These are phyloP conservation scores for Wickerhamiella allomyrinae DNA, from an alignment of 805 yeast genomes.

Conservation along the genomic window DNA sequence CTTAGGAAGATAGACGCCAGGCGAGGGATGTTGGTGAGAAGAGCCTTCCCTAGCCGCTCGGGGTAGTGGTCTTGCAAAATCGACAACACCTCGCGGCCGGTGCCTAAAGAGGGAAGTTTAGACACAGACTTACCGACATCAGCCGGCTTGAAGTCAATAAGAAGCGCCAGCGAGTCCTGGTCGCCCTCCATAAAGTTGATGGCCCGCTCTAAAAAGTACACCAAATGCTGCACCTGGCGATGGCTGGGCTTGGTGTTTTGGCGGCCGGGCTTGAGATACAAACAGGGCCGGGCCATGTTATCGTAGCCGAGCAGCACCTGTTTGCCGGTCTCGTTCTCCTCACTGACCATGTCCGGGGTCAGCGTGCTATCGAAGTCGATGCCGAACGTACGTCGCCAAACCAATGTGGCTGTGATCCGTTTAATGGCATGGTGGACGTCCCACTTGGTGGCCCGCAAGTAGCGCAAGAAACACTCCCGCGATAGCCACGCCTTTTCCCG, in stretches of 20 bases:
- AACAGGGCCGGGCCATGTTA: conserved; percentile 78
- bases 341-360: conserved; percentile 26
- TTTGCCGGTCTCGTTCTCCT: conserved; percentile 83
- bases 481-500: conserved; percentile 87
- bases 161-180: conserved; percentile 80
- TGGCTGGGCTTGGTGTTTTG: conserved; percentile 86
- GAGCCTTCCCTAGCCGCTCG: conserved; percentile 86
- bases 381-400: conserved; percentile 94
- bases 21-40: conserved; percentile 86
- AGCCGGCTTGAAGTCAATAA: conserved; percentile 57
- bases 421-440: conserved; percentile 49
- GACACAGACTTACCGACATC: conserved; percentile 31
- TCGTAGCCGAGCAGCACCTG: conserved; percentile 86
- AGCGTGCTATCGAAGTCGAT: conserved; percentile 29
- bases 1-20: conserved; percentile 85
- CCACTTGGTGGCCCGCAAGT: conserved; percentile 93
- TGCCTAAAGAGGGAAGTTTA: conserved; percentile 76
- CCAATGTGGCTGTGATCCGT: conserved; percentile 61
- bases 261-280: conserved; percentile 84
- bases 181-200: conserved; percentile 94
- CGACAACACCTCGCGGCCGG: conserved; percentile 82
- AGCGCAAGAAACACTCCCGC: conserved; percentile 78
- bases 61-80: conserved; percentile 96
- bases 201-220: conserved; percentile 80
- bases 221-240: conserved; percentile 91